A percentile compares a stretch with the other conserved stretches of the same genome.
These are phyloP conservation scores for Rhodotorula sp. DNA, from an alignment of 1,284 basidiomycete species.

Conservation along the genomic window DNA sequence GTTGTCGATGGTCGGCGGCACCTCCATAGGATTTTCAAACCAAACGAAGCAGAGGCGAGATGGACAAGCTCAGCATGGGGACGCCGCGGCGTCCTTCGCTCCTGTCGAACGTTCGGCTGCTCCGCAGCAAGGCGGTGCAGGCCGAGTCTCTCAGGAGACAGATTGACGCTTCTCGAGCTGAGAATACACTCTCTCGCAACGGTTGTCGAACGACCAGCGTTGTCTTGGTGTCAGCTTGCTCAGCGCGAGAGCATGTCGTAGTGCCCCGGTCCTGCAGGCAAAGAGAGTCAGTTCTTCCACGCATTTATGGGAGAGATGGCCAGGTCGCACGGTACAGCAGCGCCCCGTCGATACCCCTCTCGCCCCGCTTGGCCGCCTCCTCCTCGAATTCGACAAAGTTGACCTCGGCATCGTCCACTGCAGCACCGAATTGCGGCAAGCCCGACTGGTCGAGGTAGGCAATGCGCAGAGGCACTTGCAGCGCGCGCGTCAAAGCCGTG, in stretches of 20 bases:
- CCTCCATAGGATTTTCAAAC: too few species aligned
- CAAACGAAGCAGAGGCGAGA: too few species aligned
- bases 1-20: too few species aligned
- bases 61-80: too few species aligned
- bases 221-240: background rate
- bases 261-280: background rate
- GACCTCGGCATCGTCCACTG: slow-evolving; percentile 55
- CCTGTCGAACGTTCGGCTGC: too few species aligned
- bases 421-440: slow-evolving; percentile 52
- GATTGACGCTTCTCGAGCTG: too few species aligned
- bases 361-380: slow-evolving; percentile 36
- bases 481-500: slow-evolving; percentile 69
- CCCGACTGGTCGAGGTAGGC: slow-evolving; percentile 71
- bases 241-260: background rate
- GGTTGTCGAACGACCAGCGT: background rate
- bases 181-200: too few species aligned
- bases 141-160: too few species aligned
- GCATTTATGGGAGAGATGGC: background rate
- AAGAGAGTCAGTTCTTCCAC: background rate
- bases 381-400: slow-evolving; percentile 70
- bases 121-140: too few species aligned
- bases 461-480: slow-evolving; percentile 68
- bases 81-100: too few species aligned
- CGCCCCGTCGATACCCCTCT: slow-evolving; percentile 31
- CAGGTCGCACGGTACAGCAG: slow-evolving; percentile 31